Base-by-base conservation (phyloP, 116 monocot species). In the Posidonia oceanica region DNA sequence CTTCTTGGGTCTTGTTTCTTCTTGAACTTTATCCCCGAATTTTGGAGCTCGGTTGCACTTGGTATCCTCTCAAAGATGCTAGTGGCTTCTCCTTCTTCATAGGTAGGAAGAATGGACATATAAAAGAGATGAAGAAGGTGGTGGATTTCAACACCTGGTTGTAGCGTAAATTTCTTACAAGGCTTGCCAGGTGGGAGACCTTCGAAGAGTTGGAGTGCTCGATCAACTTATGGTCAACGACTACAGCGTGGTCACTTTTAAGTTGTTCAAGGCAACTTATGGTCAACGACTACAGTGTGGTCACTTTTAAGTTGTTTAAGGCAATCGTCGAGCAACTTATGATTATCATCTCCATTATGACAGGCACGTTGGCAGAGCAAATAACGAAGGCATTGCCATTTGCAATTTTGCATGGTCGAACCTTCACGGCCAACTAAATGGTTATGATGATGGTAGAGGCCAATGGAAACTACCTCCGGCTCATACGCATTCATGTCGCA, bases 61-160 rank as follows among this genome's bases (percentile, higher is more conserved):
- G 36, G 64, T 52, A 29, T 73, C 64, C 54, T 12, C 53, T 21
- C 5, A 7, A n/a, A 3, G 23, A 16, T 4, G 64, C 15, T 4
- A n/a, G 64, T 0, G 14, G 3, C 22, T 13, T 40, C 5, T 64
- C 29, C 29, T 29, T 29, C 0, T 1, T 29, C 29, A 1, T 4
- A 3, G 14, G 16, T 14, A 53, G 65, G 71, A 12, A 63, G 8
- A 11, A 72, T 38, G 36, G 75, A 74, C 2, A 39, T 39, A 52
- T 83, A 72, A 52, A 74, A 80, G 42, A 83, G 70, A 55, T 83
- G 79, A 23, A 83, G 83, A 15, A 83, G 72, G 54, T 82, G 78
- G 41, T 80, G 20, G 75, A 71, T 36, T 37, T 71, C 7, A 80
- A 61, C 17, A 63, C 3, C 4, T 60, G 42, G 61, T 20, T 52